Evolutionary conservation across 306 rosid species (phyloP).

Genomic region (Medicago truncatula): DNA sequence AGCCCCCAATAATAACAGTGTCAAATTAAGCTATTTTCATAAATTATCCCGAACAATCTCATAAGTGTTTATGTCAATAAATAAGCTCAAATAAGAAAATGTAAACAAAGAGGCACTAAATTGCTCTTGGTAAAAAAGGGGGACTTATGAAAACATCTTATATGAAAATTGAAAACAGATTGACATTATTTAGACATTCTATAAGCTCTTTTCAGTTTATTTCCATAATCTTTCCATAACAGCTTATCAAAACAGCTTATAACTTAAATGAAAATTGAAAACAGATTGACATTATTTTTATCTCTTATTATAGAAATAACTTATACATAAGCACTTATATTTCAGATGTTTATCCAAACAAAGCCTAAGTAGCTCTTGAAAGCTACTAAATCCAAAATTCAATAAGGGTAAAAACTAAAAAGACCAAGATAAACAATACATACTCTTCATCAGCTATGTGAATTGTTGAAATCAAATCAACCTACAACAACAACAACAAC

Average conservation of each 20-base stretch:
- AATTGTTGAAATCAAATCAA: constrained; percentile 96
- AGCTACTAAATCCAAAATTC: constrained; percentile 33
- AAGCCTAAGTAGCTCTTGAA: not conserved
- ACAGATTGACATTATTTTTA: not conserved
- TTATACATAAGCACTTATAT: not conserved
- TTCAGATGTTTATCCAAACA: not conserved
- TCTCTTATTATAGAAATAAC: not conserved
- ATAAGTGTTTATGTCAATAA: no score
- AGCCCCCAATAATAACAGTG: no score
- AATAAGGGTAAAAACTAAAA: not conserved
- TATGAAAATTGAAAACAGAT: no score
- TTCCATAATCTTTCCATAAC: not conserved
- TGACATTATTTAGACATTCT: not conserved
- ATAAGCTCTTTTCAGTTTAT: not conserved
- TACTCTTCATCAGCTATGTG: constrained; percentile 97
- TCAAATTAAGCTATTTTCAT: no score
- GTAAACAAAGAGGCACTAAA: no score
- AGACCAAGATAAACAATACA: constrained; percentile 42
- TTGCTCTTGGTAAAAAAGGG: no score
- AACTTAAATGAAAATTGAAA: not conserved
- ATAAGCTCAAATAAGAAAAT: no score
- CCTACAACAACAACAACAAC: constrained; percentile 60
- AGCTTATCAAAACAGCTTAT: not conserved
- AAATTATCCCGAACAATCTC: no score
- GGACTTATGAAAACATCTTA: not conserved